phyloP scores from a whole-genome alignment of 805 yeast genomes.

The Starmera dryadoides region DNA sequence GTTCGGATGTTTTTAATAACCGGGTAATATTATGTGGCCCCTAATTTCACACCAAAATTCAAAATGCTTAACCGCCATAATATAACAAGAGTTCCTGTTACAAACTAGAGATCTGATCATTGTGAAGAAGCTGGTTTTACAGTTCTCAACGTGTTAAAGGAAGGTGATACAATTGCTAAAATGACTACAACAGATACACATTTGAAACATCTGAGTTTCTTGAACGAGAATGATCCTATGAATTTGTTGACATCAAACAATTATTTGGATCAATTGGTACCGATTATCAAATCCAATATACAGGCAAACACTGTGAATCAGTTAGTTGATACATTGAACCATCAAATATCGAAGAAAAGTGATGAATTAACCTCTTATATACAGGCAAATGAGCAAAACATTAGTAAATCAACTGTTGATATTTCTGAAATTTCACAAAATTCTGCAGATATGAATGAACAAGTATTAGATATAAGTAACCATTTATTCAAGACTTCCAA shows the following conservation, averaged over 20 bases:
- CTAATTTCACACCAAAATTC: too few relatives aligned
- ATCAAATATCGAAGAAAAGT: constrained; percentile 52
- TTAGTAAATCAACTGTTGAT: constrained; percentile 51
- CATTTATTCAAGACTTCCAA: constrained; percentile 58
- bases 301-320: constrained; percentile 45
- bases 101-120: too few relatives aligned
- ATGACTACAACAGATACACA: background rate
- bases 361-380: constrained; percentile 55
- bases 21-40: too few relatives aligned
- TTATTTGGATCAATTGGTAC: constrained; percentile 74
- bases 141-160: too few relatives aligned
- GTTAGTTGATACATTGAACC: constrained; percentile 47
- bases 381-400: constrained; percentile 49
- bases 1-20: too few relatives aligned
- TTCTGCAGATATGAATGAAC: constrained; percentile 49
- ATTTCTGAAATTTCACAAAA: constrained; percentile 54
- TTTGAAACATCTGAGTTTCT: constrained; percentile 8
- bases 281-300: constrained; percentile 61
- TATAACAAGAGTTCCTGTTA: too few relatives aligned
- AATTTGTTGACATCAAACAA: constrained; percentile 43
- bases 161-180: too few relatives aligned
- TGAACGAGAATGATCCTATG: constrained; percentile 18
- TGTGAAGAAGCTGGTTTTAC: too few relatives aligned
- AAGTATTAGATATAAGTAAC: constrained; percentile 47
- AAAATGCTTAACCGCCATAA: too few relatives aligned